A percentile compares a stretch with the other conserved stretches of the same genome.
Evolutionary conservation across 768 basidiomycete species (phyloP).

Genomic region (Polyporus arcularius): DNA sequence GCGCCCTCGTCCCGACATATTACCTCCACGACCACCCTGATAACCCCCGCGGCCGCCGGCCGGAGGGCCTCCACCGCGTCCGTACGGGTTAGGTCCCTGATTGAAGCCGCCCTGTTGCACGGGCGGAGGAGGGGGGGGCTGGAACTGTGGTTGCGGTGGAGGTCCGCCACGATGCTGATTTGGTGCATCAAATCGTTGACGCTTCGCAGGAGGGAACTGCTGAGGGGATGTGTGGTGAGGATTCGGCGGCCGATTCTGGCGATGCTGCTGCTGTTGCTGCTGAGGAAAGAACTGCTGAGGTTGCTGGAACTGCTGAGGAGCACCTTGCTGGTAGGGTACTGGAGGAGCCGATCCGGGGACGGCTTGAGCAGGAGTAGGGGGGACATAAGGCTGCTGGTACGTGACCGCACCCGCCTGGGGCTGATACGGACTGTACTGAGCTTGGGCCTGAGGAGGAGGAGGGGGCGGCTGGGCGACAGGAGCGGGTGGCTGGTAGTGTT

Average conservation of each 20-base stretch:
- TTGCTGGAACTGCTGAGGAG: slow-evolving; percentile 42
- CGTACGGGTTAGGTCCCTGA: slow-evolving; percentile 21
- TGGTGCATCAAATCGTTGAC: slow-evolving; percentile 86
- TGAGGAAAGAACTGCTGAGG: slow-evolving; percentile 33
- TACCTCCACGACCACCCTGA: slow-evolving; percentile 43
- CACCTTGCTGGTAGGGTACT: slow-evolving; percentile 47
- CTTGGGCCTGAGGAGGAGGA: slow-evolving; percentile 56
- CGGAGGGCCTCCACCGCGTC: slow-evolving; percentile 44
- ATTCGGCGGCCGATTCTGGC: slow-evolving; percentile 37
- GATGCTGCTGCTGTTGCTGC: slow-evolving; percentile 48
- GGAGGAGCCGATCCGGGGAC: slow-evolving; percentile 45
- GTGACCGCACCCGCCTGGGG: slow-evolving; percentile 47
- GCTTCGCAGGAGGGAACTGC: slow-evolving; percentile 88
- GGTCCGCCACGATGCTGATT: slow-evolving; percentile 49
- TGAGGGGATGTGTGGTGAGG: slow-evolving; percentile 69
- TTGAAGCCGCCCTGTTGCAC: slow-evolving; percentile 38
- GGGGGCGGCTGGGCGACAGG: slow-evolving; percentile 52
- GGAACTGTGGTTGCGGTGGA: slow-evolving; percentile 67
- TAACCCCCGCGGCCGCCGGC: slow-evolving; percentile 47
- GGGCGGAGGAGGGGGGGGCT: slow-evolving; percentile 54
- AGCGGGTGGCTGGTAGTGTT: slow-evolving; percentile 50
- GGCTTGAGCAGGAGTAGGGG: slow-evolving; percentile 50
- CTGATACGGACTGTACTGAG: slow-evolving; percentile 77
- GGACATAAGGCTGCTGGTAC: slow-evolving; percentile 67
- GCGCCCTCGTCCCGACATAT: slow-evolving; percentile 43